Conservation (phyloP, 192 early-diverging fungal genomes). For the Coemansia sp. region DNA sequence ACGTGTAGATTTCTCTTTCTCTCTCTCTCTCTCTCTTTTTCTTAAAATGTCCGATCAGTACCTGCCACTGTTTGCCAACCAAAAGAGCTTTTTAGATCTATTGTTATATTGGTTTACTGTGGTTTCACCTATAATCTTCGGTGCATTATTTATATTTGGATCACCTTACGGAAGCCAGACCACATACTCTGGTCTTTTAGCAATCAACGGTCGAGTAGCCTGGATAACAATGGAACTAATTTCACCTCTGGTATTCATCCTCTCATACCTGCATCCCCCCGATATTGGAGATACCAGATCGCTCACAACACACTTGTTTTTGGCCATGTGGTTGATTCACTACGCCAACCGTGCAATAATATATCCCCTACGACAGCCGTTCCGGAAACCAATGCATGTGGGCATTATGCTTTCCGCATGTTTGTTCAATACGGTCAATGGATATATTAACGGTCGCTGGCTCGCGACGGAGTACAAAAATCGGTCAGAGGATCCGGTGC, state of each 20-base stretch:
- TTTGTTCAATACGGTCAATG: slow-evolving; percentile 50
- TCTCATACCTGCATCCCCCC: slow-evolving; percentile 9
- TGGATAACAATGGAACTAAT: slow-evolving; percentile 51
- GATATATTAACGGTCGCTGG: slow-evolving; percentile 52
- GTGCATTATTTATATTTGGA: slow-evolving; percentile 28
- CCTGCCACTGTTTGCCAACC: not conserved
- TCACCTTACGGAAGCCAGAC: slow-evolving; percentile 53
- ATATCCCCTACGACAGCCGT: slow-evolving; percentile 43
- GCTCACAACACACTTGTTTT: slow-evolving; percentile 3
- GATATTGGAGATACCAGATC: not conserved
- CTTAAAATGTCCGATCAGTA: too few species aligned
- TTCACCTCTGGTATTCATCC: slow-evolving; percentile 26
- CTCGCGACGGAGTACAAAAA: slow-evolving; percentile 9
- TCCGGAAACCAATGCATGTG: slow-evolving; percentile 48
- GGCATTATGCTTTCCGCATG: slow-evolving; percentile 37
- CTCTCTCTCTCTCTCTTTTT: too few species aligned
- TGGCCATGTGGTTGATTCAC: slow-evolving; percentile 31
- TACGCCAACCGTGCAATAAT: slow-evolving; percentile 45
- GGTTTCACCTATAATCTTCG: slow-evolving; percentile 14
- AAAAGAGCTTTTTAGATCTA: slow-evolving; percentile 17
- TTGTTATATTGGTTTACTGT: slow-evolving; percentile 16
- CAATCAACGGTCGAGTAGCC: slow-evolving; percentile 27
- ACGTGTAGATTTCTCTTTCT: slow-evolving; percentile 2
- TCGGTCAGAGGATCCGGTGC: not conserved
- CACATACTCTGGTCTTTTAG: slow-evolving; percentile 19